Percentiles rank a stretch among this genome's conserved stretches.
phyloP scores from a whole-genome alignment of 352 stramenopile species.

The Pythium vanterpoolii region DNA sequence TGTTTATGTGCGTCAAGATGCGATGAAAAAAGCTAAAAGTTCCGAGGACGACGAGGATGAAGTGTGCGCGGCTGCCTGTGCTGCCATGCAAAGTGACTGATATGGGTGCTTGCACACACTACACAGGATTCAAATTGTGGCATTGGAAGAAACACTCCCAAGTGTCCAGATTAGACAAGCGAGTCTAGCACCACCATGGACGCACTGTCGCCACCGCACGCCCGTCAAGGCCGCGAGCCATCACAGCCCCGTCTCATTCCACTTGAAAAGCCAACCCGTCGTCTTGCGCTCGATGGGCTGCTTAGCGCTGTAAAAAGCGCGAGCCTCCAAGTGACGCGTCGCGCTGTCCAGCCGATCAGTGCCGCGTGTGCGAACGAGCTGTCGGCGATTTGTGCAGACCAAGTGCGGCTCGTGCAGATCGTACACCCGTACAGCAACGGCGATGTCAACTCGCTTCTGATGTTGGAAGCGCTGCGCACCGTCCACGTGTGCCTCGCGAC shows the following conservation, averaged over 20 bases:
- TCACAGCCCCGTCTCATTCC: neutral
- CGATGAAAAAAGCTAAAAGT: neutral
- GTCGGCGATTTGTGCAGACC: neutral
- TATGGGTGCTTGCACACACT: neutral
- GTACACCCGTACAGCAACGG: neutral
- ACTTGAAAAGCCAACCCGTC: neutral
- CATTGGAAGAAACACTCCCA: neutral
- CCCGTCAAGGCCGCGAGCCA: neutral
- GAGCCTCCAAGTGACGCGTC: neutral
- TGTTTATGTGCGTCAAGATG: neutral
- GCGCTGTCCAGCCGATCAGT: neutral
- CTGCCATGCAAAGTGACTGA: neutral
- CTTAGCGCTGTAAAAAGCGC: neutral
- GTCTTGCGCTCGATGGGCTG: neutral
- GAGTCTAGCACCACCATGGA: neutral
- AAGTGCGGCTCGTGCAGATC: neutral
- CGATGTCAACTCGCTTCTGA: neutral
- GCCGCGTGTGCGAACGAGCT: neutral
- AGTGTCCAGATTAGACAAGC: neutral
- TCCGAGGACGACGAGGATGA: neutral
- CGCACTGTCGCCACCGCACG: neutral
- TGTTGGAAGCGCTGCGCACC: slow-evolving; percentile 2
- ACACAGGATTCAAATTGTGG: neutral
- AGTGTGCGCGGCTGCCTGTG: neutral
- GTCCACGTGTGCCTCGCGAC: slow-evolving; percentile 10